Evolutionary conservation across 345 rosid genomes (phyloP).

Genomic region (Rhodamnia argentea): DNA sequence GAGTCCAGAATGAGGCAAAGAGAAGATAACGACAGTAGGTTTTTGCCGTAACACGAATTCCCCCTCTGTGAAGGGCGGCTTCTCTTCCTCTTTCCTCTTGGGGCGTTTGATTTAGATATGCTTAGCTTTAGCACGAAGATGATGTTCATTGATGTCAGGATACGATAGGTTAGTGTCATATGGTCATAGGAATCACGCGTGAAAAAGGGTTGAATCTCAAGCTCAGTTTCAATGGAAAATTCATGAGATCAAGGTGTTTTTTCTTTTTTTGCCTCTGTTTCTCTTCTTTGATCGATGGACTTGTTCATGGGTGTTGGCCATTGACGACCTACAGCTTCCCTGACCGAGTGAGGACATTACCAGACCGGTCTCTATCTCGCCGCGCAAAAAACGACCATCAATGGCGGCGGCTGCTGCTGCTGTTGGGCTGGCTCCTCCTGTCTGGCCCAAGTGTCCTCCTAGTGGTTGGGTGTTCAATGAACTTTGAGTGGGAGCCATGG

Average conservation of each 20-base stretch:
- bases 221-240: neutral
- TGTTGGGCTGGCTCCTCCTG: neutral
- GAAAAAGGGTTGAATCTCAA: neutral
- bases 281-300: neutral
- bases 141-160: neutral
- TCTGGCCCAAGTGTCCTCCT: neutral
- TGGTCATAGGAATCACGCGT: neutral
- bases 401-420: neutral
- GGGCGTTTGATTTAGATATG: neutral
- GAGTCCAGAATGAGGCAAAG: neutral
- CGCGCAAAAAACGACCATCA: neutral
- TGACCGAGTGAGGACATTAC: neutral
- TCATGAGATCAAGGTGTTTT: neutral
- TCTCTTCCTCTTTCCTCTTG: neutral
- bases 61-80: neutral
- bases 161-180: neutral
- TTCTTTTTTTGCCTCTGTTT: neutral
- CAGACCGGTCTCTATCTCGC: neutral
- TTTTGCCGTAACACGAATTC: neutral
- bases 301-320: neutral
- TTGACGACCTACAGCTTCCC: neutral
- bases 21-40: conserved; percentile 5
- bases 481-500: neutral
- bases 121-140: neutral
- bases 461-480: neutral